Conservation (phyloP, 257 asterid species). For the Parsonsia alboflavescens region DNA sequence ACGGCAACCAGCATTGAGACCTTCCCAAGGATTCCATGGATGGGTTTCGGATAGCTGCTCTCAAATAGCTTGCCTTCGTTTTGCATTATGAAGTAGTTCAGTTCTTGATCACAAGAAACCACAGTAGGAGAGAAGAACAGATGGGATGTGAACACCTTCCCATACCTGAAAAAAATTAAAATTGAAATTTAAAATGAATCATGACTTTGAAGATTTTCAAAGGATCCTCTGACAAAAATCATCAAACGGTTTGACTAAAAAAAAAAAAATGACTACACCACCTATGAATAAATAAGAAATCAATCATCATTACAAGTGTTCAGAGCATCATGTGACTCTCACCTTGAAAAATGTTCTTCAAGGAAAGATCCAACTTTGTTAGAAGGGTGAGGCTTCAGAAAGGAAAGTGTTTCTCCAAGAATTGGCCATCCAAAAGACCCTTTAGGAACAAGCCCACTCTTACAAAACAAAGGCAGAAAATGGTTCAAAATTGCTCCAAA, state of each 20-base stretch:
- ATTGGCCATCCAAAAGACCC: constrained; percentile 76
- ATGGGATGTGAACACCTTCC: constrained; percentile 76
- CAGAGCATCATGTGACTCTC: constrained; percentile 12
- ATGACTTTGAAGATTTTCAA: not conserved
- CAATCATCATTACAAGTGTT: not conserved
- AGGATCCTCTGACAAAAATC: not conserved
- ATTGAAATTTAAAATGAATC: not conserved
- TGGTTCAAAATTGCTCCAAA: constrained; percentile 44
- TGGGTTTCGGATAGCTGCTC: constrained; percentile 72
- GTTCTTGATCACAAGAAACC: constrained; percentile 74
- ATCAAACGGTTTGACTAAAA: not conserved
- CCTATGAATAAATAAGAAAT: not conserved
- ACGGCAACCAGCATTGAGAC: constrained; percentile 64
- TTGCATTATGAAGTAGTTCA: constrained; percentile 61
- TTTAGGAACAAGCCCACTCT: constrained; percentile 35
- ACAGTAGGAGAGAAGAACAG: constrained; percentile 63
- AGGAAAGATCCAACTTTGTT: constrained; percentile 55
- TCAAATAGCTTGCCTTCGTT: constrained; percentile 61
- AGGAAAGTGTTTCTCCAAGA: constrained; percentile 66
- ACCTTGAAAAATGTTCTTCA: constrained; percentile 63
- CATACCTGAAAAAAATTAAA: constrained; percentile 34
- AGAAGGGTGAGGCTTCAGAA: constrained; percentile 68
- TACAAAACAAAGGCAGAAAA: constrained; percentile 54
- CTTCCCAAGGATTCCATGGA: constrained; percentile 64
- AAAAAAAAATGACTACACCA: not conserved